Evolutionary conservation across 2,329 filamentous ascomycete species (phyloP).

Genomic region (Paramyrothecium roridum): DNA sequence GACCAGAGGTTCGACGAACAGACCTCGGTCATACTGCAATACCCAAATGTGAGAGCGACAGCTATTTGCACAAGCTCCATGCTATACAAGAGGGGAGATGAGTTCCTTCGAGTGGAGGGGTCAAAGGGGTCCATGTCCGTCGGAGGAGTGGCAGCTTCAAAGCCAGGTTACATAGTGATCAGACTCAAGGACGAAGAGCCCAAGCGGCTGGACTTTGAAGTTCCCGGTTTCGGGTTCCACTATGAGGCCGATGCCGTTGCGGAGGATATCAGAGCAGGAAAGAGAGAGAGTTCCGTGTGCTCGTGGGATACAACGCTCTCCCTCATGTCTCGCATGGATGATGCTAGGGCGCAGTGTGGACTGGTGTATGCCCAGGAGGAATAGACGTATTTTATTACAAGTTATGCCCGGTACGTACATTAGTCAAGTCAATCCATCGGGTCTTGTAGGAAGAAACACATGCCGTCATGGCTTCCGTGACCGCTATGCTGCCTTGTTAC

Average conservation of each 20-base stretch:
- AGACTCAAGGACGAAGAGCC: conserved; percentile 20
- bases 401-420: too few species aligned
- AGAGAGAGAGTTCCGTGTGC: conserved; percentile 28
- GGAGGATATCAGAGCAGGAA: conserved; percentile 32
- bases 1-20: neutral
- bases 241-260: conserved; percentile 44
- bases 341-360: neutral
- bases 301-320: neutral
- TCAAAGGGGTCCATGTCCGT: conserved; percentile 1
- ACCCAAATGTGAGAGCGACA: too few species aligned
- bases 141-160: conserved; percentile 23
- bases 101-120: neutral
- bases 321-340: neutral
- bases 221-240: conserved; percentile 33
- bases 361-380: neutral
- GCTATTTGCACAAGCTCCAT: too few species aligned
- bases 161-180: conserved; percentile 31
- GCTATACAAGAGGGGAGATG: too few species aligned
- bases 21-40: neutral
- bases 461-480: too few species aligned
- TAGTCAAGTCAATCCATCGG: too few species aligned
- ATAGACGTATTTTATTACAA: too few species aligned
- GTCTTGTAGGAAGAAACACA: too few species aligned
- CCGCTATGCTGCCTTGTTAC: too few species aligned
- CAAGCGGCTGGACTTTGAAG: conserved; percentile 32